Evolutionary conservation across 257 asterid species (phyloP).

Genomic region (Rhazya stricta): DNA sequence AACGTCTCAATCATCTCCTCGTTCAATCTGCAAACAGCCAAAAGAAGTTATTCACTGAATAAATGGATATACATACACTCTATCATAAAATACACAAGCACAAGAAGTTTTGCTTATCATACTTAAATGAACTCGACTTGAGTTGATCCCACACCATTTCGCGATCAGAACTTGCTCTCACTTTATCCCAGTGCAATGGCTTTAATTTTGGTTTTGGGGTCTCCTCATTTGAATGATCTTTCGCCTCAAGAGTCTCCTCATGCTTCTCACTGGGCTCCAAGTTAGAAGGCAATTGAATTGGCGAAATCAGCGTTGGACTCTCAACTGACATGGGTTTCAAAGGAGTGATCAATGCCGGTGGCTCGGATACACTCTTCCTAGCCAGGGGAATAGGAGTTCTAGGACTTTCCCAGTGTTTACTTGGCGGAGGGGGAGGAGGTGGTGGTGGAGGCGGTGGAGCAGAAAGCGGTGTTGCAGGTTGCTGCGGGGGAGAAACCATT

Average conservation of each 20-base stretch:
- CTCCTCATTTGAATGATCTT: slow-evolving; percentile 34
- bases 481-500: too few species aligned
- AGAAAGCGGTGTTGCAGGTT: slow-evolving; percentile 27
- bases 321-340: slow-evolving; percentile 44
- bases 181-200: slow-evolving; percentile 98
- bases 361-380: slow-evolving; percentile 26
- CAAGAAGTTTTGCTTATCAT: slow-evolving; percentile 21
- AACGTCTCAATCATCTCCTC: slow-evolving; percentile 96
- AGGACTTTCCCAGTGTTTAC: slow-evolving; percentile 59
- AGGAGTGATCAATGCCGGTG: slow-evolving; percentile 43
- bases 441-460: slow-evolving; percentile 52
- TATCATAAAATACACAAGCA: background rate
- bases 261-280: slow-evolving; percentile 23
- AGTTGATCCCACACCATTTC: slow-evolving; percentile 99
- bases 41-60: background rate
- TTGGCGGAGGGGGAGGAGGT: slow-evolving; percentile 43
- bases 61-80: background rate
- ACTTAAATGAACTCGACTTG: slow-evolving; percentile 85
- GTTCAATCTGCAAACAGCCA: slow-evolving; percentile 55
- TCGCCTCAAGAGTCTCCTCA: slow-evolving; percentile 21
- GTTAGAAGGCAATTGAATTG: slow-evolving; percentile 52
- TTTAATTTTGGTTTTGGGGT: slow-evolving; percentile 75
- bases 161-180: slow-evolving; percentile 84
- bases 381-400: slow-evolving; percentile 54
- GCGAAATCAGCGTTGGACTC: slow-evolving; percentile 40